These are phyloP conservation scores for Blepharisma japonicum DNA, from an alignment of 73 alveolate species.

Conservation along the genomic window DNA sequence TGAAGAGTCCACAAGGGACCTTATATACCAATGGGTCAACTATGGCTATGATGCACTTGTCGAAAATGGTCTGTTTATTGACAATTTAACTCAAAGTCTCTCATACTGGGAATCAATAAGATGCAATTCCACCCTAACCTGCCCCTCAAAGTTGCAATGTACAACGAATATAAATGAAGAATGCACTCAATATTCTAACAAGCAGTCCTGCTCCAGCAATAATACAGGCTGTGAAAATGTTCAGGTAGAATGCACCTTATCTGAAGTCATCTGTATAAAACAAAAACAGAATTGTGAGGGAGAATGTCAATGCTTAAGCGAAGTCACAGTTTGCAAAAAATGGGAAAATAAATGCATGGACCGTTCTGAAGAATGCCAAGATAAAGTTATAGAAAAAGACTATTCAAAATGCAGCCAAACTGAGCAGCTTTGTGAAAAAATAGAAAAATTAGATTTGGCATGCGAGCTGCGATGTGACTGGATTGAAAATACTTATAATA, in stretches of 20 bases:
- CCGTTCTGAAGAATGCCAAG: not conserved
- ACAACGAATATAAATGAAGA: not conserved
- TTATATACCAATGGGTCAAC: not conserved
- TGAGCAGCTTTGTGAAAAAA: not conserved
- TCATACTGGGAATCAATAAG: not conserved
- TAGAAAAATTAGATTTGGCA: not conserved
- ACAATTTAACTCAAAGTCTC: not conserved
- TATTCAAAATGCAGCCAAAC: not conserved
- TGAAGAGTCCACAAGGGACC: not conserved
- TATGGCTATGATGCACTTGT: not conserved
- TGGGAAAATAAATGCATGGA: conserved; percentile 2
- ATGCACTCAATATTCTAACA: not conserved
- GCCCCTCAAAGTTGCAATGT: conserved; percentile 11
- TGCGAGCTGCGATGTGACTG: not conserved
- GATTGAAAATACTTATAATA: not conserved
- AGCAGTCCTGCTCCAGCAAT: not conserved
- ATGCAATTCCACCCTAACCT: not conserved
- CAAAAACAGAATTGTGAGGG: not conserved
- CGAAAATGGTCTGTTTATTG: too few relatives aligned
- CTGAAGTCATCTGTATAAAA: not conserved
- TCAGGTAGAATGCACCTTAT: not conserved
- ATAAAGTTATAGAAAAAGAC: not conserved
- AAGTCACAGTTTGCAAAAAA: not conserved
- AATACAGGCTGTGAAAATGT: conserved; percentile 7
- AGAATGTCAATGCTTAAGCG: conserved; percentile 11